Base-by-base conservation (phyloP, 768 basidiomycete species). In the Ephemerocybe angulata region DNA sequence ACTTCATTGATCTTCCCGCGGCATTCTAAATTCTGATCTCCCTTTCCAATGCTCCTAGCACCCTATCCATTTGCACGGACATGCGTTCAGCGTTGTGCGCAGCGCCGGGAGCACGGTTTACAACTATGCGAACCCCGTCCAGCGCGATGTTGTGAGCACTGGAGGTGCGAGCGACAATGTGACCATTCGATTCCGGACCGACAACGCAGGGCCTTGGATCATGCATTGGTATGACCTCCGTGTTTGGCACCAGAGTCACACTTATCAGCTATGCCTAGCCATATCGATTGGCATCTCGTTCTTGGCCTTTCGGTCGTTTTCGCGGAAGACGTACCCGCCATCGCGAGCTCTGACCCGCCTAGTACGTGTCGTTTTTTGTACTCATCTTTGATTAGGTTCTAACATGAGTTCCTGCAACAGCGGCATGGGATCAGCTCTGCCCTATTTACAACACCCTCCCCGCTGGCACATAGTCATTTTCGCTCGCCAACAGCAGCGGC, bases 231-330 rank as follows among this genome's bases (percentile, higher is more conserved):
- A 29, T 27, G 60, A 28, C 29, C 29, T 24, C 33, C 17, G 10
- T 21, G 31, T 13, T 27, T 37, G n/a, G 15, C 13, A 52, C 11
- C 21, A 15, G 19, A 21, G 13, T 48, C 17, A 6, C 13, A n/a
- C 46, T 48, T 10, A 7, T 29, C 11, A 19, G 12, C 19, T 10
- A 24, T 24, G 11, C 27, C 21, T 25, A 50, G 49, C 31, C 49
- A 50, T 27, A 50, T 50, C 13, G 49, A 50, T 15, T 50, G 25
- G 24, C 49, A 50, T 50, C 49, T 50, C 17, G 33, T 35, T 8
- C 21, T 42, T 12, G 72, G 74, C 25, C 64, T 76, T 27, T 72
- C 74, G 10, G 61, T 72, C 19, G 68, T 75, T 4, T 70, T 76
- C 33, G 72, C 72, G 17, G 72, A 75, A 55, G 69, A 73, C 47